Base-by-base conservation (phyloP, 148 eudicot genomes). In the Rhododendron simsii region DNA sequence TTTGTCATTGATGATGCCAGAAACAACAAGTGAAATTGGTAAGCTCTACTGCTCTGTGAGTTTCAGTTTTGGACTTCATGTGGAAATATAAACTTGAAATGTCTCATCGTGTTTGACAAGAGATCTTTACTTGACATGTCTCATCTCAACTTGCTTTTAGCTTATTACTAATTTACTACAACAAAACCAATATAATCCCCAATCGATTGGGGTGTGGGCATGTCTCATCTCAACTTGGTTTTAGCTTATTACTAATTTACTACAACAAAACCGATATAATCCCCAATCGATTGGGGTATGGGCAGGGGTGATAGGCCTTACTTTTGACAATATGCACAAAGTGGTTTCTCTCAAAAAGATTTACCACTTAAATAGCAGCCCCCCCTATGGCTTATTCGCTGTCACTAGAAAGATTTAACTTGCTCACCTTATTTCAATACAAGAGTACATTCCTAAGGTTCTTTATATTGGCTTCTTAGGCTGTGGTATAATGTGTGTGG, bases 1-100 rank as follows among this genome's bases (percentile, higher is more conserved):
- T 90, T 87, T 95, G 92, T 97, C 99, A 28, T 47, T 94, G 82
- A 94, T 95, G 98, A 93, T 94, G 98, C 98, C 98, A 9, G 85
- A 90, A 55, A 81, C 89, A 78, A 91, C 89, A 75, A 91, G 90
- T 84, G 98, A 94, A 87, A 91, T 89, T 87, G 98, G 98, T 95
- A 91, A 77, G 88, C 23, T 47, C 33, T 53, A 12, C 1, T 50
- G 10, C 55, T 21, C 57, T 80, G 44, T 30, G 44, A n/a, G 7
- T 74, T 15, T 33, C 23, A 21, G 35, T 61, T 84, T 87, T 28
- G 44, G 81, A 69, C 28, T 14, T 28, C 4, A 2, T 26, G 21
- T 57, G 9, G 65, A 16, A 15, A 10, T 33, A 7, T 28, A 8
- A 16, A 47, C 47, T 16, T 13, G 35, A 18, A 23, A 23, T 78